Evolutionary conservation across 495 filamentous ascomycete genomes (phyloP).

Genomic region (Aspergillus sclerotiicarbonarius): DNA sequence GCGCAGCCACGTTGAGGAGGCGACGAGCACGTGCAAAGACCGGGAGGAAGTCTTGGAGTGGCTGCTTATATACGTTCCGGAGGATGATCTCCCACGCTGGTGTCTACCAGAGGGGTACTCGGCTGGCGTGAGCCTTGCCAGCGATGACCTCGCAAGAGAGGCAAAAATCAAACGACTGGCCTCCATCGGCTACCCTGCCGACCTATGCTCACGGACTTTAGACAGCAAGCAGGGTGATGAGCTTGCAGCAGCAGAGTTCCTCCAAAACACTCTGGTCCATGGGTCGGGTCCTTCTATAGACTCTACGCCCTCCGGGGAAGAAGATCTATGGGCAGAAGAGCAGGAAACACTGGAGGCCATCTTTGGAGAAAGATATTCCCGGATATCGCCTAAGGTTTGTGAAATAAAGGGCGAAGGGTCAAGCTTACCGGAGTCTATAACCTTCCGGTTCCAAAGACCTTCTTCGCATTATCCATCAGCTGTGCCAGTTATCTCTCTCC

Average conservation of each 20-base stretch:
- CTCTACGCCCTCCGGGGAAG: conserved; percentile 24
- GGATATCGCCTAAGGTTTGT: conserved; percentile 56
- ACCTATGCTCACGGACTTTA: conserved; percentile 74
- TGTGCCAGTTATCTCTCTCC: conserved; percentile 71
- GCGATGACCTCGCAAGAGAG: conserved; percentile 74
- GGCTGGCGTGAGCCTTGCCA: conserved; percentile 80
- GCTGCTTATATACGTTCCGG: conserved; percentile 93
- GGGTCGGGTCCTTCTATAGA: conserved; percentile 21
- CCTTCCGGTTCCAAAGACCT: conserved; percentile 53
- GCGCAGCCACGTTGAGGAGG: conserved; percentile 84
- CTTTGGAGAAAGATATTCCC: conserved; percentile 62
- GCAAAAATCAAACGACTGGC: conserved; percentile 78
- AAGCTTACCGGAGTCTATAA: conserved; percentile 32
- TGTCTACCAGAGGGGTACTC: conserved; percentile 86
- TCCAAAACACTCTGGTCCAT: conserved; percentile 67
- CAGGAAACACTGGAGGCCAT: conserved; percentile 76
- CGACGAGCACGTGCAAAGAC: conserved; percentile 81
- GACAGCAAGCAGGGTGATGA: conserved; percentile 70
- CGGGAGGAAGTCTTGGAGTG: conserved; percentile 89
- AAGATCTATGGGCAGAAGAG: conserved; percentile 77
- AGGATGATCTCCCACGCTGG: conserved; percentile 90
- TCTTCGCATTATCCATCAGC: conserved; percentile 64
- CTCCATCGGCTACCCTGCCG: conserved; percentile 75
- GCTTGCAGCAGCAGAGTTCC: conserved; percentile 68
- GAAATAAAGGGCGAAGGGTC: conserved; percentile 56